Evolutionary conservation across 768 basidiomycete species (phyloP), one percentile per base, ranked within the genome.

Genomic region (Hericium rajendrae): DNA sequence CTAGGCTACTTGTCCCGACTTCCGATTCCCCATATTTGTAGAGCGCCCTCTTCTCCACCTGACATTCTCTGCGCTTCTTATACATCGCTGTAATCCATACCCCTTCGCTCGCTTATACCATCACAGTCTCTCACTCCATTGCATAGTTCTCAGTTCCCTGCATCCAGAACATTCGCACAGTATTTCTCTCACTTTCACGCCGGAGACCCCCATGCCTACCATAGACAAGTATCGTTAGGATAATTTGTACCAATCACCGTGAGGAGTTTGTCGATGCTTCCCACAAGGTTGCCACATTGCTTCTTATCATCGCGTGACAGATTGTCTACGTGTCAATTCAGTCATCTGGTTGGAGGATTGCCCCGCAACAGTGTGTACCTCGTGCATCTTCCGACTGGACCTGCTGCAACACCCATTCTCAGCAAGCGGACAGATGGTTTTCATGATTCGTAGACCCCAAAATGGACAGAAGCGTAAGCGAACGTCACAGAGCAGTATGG

Each of bases 41-140:
- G 54, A 22, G 26, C 32, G 16, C 28, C 38, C 15, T 49, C 6
- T 39, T 32, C 48, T 28, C n/a, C 20, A n/a, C 18, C 50, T 54
- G 55, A 60, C 18, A 13, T 18, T 56, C 32, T 48, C 51, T 39
- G 54, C 26, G 40, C 20, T 57, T 43, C 52, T 52, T 37, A 18
- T 53, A 32, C 55, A 9, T 52, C 22, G 51, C 61, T 60, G 57
- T 59, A 56, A 64, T 65, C 56, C 69, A 75, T 73, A 74, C 73
- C 73, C 71, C 59, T 32, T 60, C 64, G 67, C 66, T 64, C 66
- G 62, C 57, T 32, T 71, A 72, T 74, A 74, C 73, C 72, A 70
- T 54, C 56, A 58, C 60, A 58, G 64, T 53, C 55, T 63, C 61
- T 68, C 64, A 57, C 57, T 64, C 64, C 63, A 54, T 64, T 62